Conservation (phyloP, 441 rosid species). For the Pelargonium fulgidum region DNA sequence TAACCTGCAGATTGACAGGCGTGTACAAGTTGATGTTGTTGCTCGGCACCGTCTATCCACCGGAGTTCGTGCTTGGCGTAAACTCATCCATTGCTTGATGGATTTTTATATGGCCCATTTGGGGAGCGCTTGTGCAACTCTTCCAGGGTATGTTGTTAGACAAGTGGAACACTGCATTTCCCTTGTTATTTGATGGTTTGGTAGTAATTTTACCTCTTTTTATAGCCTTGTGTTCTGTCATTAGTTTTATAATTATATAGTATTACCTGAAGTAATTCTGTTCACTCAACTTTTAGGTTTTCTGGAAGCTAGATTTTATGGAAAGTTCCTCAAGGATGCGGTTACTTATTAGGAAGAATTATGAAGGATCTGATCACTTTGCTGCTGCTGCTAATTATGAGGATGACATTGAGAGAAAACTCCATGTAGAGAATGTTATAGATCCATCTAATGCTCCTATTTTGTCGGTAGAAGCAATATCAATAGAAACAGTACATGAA, state of each 20-base stretch:
- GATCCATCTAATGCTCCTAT: slow-evolving; percentile 59
- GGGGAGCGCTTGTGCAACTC: slow-evolving; percentile 52
- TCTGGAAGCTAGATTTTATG: slow-evolving; percentile 96
- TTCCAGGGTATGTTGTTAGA: slow-evolving; percentile 51
- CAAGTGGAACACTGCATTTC: not conserved
- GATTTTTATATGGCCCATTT: slow-evolving; percentile 86
- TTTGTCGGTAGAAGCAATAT: slow-evolving; percentile 85
- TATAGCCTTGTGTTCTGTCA: no score
- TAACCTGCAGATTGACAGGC: slow-evolving; percentile 74
- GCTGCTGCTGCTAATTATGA: slow-evolving; percentile 94
- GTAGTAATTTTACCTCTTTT: no score
- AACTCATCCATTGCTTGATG: slow-evolving; percentile 73
- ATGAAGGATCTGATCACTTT: slow-evolving; percentile 77
- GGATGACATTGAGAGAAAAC: slow-evolving; percentile 45
- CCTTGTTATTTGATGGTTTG: not conserved
- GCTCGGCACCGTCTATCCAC: slow-evolving; percentile 48
- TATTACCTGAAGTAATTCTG: not conserved
- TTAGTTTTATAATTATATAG: no score
- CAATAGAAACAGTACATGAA: slow-evolving; percentile 62
- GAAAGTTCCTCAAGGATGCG: slow-evolving; percentile 99
- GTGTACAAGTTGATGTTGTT: slow-evolving; percentile 65
- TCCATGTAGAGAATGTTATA: slow-evolving; percentile 40
- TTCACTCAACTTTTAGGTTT: slow-evolving; percentile 44
- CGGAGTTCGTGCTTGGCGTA: slow-evolving; percentile 92
- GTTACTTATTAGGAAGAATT: slow-evolving; percentile 72